Conservation (phyloP, 2,329 filamentous ascomycete genomes). For the Aureobasidium musti region DNA sequence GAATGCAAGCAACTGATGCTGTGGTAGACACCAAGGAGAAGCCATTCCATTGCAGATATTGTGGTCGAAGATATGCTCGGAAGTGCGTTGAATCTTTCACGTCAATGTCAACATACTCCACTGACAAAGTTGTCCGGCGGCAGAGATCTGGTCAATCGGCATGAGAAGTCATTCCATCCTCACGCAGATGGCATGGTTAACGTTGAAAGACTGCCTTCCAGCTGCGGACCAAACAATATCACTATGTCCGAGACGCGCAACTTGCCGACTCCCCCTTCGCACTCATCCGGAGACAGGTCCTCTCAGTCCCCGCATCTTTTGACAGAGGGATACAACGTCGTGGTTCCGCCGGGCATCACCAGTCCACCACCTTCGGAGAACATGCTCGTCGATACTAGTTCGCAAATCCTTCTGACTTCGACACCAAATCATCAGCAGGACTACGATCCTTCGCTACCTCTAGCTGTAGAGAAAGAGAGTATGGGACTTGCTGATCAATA, state of each 20-base stretch:
- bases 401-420: too few species aligned
- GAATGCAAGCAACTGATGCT: neutral
- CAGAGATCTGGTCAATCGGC: slow-evolving; percentile 27
- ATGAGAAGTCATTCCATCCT: slow-evolving; percentile 27
- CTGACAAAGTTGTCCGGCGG: neutral
- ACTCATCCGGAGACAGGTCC: neutral
- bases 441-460: neutral
- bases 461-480: neutral
- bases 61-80: neutral
- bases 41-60: neutral
- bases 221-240: neutral
- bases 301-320: neutral
- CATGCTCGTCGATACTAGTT: neutral
- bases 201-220: neutral
- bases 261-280: neutral
- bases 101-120: neutral
- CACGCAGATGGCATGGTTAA: slow-evolving; percentile 2
- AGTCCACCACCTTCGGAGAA: neutral
- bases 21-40: neutral
- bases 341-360: neutral
- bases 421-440: neutral
- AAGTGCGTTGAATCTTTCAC: neutral
- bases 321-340: neutral
- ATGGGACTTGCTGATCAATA: neutral
- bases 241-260: neutral